Evolutionary conservation across 2,329 filamentous ascomycete genomes (phyloP), one percentile per base, ranked within the genome.

Genomic region (Aureobasidium sp.): DNA sequence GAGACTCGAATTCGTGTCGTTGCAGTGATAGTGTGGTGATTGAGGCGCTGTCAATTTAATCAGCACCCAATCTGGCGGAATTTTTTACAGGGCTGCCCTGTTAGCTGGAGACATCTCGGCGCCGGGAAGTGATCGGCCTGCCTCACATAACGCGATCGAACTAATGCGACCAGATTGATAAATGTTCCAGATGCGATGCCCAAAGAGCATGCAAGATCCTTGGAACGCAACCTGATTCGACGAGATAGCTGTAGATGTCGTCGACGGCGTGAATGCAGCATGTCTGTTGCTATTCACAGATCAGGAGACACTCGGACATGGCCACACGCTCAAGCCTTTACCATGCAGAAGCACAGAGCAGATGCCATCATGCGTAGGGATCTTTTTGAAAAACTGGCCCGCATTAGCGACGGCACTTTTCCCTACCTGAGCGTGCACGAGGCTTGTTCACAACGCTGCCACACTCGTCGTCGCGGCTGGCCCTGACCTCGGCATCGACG

Each of bases 371-470:
- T 58, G 29, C 29, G 41, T 5, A 25, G 25, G 15, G 21, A 8
- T 11, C 8, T 39, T 15, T 30, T 47, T 21, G 21, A 21, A 27
- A 39, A 59, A 48, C 55, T 41, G 44, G 55, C 9, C 55, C 49
- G 55, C 55, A 59, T 49, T 59, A 59, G 55, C 27, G 44, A 59
- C 44, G 44, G 55, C 55, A 59, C 34, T 48, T 59, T 59, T 49
- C 44, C 55, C 32, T 27, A 16, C 10, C 10, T 34, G 39, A 7
- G 32, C 30, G 30, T 57, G 30, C 32, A 15, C 41, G 54, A 58
- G 41, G 54, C 54, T 47, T 47, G 37, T 45, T 7, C 29, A 9
- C 30, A 58, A 58, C 42, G 54, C 41, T 29, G 54, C 16, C 41
- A 29, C 21, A 16, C 8, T 21, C 16, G 30, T 29, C 32, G 42